phyloP scores from a whole-genome alignment of 441 rosid genomes.

The Pelargonium cotyledonis region DNA sequence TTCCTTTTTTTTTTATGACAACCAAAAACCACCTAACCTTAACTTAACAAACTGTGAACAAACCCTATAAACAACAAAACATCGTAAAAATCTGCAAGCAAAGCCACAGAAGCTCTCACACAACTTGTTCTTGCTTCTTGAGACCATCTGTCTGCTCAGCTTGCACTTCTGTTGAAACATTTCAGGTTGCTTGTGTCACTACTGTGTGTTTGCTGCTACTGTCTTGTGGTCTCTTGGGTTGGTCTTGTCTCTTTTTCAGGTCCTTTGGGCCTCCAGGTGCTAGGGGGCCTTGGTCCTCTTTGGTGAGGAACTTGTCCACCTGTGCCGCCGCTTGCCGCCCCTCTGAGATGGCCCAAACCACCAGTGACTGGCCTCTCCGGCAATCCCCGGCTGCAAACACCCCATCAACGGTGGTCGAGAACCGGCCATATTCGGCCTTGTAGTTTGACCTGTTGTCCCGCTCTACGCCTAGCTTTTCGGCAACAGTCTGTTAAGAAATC shows the following conservation, averaged over 20 bases:
- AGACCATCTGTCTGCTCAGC: too few relatives aligned
- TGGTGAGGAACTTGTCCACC: background rate
- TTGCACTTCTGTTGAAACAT: too few relatives aligned
- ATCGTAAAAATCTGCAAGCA: too few relatives aligned
- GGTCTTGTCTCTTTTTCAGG: background rate
- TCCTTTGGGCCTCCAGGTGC: background rate
- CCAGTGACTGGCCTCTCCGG: background rate
- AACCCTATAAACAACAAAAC: too few relatives aligned
- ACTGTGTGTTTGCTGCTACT: background rate
- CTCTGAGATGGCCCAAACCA: background rate
- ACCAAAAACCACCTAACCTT: too few relatives aligned
- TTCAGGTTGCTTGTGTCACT: background rate
- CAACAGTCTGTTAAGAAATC: slow-evolving; percentile 47
- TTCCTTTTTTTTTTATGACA: too few relatives aligned
- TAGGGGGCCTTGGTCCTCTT: background rate
- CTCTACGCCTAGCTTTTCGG: slow-evolving; percentile 85
- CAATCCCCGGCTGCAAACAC: slow-evolving; percentile 4
- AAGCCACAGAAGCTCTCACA: too few relatives aligned
- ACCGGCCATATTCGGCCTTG: slow-evolving; percentile 94
- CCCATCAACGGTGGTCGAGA: slow-evolving; percentile 49
- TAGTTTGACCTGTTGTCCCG: slow-evolving; percentile 80
- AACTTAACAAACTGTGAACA: too few relatives aligned
- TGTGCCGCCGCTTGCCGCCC: background rate
- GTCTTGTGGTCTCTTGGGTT: background rate
- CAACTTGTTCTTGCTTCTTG: too few relatives aligned